Evolutionary conservation across 1,284 basidiomycete genomes (phyloP).

Genomic region (Takashimella tepidaria): DNA sequence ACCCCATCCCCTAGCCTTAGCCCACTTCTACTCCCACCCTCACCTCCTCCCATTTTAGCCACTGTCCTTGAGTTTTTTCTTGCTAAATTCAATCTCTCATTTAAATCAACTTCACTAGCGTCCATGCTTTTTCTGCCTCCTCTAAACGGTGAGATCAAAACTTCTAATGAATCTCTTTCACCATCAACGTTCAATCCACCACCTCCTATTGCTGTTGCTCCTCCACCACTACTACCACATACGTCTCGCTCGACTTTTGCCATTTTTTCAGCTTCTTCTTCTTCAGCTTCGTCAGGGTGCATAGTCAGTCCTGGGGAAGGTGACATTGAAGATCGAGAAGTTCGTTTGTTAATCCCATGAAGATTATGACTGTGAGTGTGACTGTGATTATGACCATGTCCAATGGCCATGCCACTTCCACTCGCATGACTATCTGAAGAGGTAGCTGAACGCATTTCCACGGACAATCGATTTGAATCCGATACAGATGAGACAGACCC

Average conservation of each 20-base stretch:
- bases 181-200: no score
- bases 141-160: not conserved
- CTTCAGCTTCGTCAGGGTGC: not conserved
- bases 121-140: constrained; percentile 6
- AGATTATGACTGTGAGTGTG: not conserved
- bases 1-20: constrained; percentile 4
- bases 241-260: no score
- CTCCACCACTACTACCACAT: no score
- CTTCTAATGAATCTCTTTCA: no score
- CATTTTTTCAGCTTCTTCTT: constrained; percentile 8
- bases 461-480: constrained; percentile 7
- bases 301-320: not conserved
- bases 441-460: constrained; percentile 10
- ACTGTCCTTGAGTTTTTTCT: constrained; percentile 67
- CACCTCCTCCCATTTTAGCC: constrained; percentile 15
- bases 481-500: not conserved
- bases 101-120: constrained; percentile 60
- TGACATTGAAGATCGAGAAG: not conserved
- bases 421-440: constrained; percentile 4
- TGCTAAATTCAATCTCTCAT: constrained; percentile 67
- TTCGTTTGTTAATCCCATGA: no score
- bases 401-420: no score
- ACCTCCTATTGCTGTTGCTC: no score
- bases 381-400: not conserved
- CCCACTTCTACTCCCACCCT: constrained; percentile 16